Conservation (phyloP, 139 green algal genomes). For the Edaphochlamys debaryana region DNA sequence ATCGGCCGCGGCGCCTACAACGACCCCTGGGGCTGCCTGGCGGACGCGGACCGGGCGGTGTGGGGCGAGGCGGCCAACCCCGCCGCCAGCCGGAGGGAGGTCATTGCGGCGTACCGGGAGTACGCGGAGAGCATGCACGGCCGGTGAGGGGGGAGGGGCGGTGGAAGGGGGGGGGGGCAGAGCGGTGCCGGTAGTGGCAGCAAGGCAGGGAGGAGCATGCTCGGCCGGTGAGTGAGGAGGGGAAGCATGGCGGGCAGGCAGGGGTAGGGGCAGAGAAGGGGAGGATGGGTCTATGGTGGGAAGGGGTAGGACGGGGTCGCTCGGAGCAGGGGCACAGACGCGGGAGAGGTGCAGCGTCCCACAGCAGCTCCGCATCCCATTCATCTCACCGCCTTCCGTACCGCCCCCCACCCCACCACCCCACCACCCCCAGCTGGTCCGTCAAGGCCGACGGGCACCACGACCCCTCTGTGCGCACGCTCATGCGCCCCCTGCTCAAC, state of each 20-base stretch:
- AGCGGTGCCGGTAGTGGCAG: neutral
- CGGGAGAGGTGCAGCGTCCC: too few relatives aligned
- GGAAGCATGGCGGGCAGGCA: too few relatives aligned
- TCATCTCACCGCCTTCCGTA: too few relatives aligned
- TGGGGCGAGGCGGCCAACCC: slow-evolving; percentile 75
- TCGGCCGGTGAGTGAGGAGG: too few relatives aligned
- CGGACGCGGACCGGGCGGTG: slow-evolving; percentile 77
- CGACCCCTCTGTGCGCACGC: slow-evolving; percentile 69
- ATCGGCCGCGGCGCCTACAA: slow-evolving; percentile 87
- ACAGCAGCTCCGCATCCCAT: too few relatives aligned
- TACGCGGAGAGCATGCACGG: slow-evolving; percentile 81
- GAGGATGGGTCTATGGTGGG: too few relatives aligned
- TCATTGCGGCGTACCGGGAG: slow-evolving; percentile 77
- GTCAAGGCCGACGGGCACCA: slow-evolving; percentile 60
- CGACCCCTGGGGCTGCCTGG: slow-evolving; percentile 82
- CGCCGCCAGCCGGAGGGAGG: slow-evolving; percentile 71
- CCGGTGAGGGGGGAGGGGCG: neutral
- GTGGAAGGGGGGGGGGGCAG: neutral
- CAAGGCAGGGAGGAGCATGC: too few relatives aligned
- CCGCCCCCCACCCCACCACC: too few relatives aligned
- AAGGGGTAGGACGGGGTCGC: too few relatives aligned
- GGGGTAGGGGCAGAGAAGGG: too few relatives aligned
- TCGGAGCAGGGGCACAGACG: too few relatives aligned
- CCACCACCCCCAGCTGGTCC: slow-evolving; percentile 33
- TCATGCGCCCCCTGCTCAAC: slow-evolving; percentile 86